A percentile compares a stretch with the other conserved stretches of the same genome.
Conservation (phyloP, 2,329 filamentous ascomycete genomes). For the Hypoxylon sp. region DNA sequence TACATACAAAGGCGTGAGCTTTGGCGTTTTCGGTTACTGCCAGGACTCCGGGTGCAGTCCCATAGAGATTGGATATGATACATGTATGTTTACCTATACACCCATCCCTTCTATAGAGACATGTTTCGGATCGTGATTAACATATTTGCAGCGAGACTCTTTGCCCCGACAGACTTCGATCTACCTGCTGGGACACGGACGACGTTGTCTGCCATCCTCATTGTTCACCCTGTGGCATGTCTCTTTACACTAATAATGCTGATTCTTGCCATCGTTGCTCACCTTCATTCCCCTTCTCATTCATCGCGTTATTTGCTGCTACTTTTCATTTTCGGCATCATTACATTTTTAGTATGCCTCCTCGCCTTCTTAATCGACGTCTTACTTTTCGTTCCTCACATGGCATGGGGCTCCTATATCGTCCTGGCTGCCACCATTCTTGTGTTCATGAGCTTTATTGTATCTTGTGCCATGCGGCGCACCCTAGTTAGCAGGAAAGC, state of each 20-base stretch:
- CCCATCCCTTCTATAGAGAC: constrained; percentile 9
- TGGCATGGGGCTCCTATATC: constrained; percentile 95
- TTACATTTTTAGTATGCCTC: constrained; percentile 86
- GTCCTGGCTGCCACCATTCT: constrained; percentile 91
- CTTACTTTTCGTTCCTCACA: constrained; percentile 91
- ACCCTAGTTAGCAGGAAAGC: constrained; percentile 93
- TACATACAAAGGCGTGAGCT: constrained; percentile 80
- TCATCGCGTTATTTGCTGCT: constrained; percentile 89
- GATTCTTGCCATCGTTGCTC: constrained; percentile 81
- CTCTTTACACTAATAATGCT: constrained; percentile 89
- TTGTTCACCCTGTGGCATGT: constrained; percentile 93
- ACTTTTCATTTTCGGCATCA: constrained; percentile 87
- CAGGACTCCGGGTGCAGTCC: constrained; percentile 74
- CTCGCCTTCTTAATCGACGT: constrained; percentile 95
- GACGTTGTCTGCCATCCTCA: constrained; percentile 87
- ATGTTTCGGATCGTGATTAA: constrained; percentile 36
- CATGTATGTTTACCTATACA: constrained; percentile 70
- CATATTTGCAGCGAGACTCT: constrained; percentile 41
- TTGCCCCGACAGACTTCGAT: constrained; percentile 63
- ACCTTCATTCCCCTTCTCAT: constrained; percentile 89
- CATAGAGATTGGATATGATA: constrained; percentile 87
- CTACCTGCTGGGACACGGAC: constrained; percentile 67
- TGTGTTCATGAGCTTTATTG: constrained; percentile 83
- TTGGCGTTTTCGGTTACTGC: constrained; percentile 95
- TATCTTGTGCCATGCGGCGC: constrained; percentile 95